Evolutionary conservation across 768 basidiomycete genomes (phyloP).

Genomic region (Mycena rebaudengoi): DNA sequence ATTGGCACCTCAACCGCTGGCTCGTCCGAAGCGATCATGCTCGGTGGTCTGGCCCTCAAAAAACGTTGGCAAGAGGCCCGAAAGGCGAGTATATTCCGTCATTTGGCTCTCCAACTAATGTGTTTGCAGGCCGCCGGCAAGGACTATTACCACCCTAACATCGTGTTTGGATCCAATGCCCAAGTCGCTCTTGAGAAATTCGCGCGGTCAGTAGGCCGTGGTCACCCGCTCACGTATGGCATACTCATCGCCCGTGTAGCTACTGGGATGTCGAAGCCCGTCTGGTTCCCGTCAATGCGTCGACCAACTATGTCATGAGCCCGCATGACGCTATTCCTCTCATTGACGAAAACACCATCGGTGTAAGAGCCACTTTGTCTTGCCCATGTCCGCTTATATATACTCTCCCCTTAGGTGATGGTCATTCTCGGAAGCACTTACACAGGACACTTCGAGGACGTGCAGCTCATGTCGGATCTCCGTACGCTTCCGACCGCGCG

Average conservation of each 20-base stretch:
- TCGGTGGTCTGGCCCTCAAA: constrained; percentile 76
- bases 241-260: constrained; percentile 27
- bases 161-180: constrained; percentile 67
- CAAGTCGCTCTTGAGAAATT: constrained; percentile 75
- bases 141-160: constrained; percentile 62
- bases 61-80: constrained; percentile 65
- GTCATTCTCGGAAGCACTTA: constrained; percentile 63
- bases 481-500: constrained; percentile 35
- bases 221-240: too few relatives aligned
- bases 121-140: constrained; percentile 52
- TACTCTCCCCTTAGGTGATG: constrained; percentile 46
- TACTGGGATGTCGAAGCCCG: constrained; percentile 72
- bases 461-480: constrained; percentile 58
- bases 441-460: constrained; percentile 67
- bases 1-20: constrained; percentile 74
- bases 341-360: constrained; percentile 78
- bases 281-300: constrained; percentile 53
- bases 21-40: constrained; percentile 73
- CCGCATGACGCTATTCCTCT: constrained; percentile 64
- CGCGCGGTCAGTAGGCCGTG: constrained; percentile 49
- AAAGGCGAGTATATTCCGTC: constrained; percentile 38
- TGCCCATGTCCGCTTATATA: not conserved
- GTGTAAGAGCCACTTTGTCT: constrained; percentile 34
- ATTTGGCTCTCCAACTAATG: not conserved
- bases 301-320: constrained; percentile 61